Evolutionary conservation across 1,284 basidiomycete genomes (phyloP), one percentile per base, ranked within the genome.

Genomic region (Mycena sp.): DNA sequence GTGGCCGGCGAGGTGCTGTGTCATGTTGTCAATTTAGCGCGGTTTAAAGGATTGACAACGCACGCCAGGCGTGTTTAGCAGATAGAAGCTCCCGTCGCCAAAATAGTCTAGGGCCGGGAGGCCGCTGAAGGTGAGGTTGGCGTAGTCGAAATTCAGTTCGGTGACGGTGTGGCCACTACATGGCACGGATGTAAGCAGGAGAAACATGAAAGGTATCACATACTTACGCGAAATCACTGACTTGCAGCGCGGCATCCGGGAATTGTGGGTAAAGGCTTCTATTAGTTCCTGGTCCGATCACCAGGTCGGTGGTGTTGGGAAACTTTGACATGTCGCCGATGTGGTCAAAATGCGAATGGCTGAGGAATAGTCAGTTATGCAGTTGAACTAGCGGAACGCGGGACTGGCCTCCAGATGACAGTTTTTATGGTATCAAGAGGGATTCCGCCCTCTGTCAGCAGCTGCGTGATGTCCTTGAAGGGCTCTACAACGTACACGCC

Each of bases 351-450:
- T 43, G 40, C 9, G 53, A 45, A 28, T 55, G 53, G 17, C 41
- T 55, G 41, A 17, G 23, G 21, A 28, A 28, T 35, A 35, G 7
- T 35, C 32, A 35, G 14, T 14, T 14, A 9, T 14, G 14, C 14
- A 35, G 32, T 35, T 35, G 32, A 14, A 35, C 32, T 35, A 35
- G n/a, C 14, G 32, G 32, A 23, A n/a, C 10, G 55, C 9, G 37
- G 3, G 35, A 49, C 61, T 38, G 19, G 71, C 71, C 71, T 71
- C 71, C 71, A 72, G 41, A 71, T 69, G 1, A 72, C 68, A 6
- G 63, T 57, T 26, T 70, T 48, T 14, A 72, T 67, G n/a, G 41
- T 65, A 26, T 64, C 56, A 21, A 70, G 53, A 6, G 58, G 17
- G 3, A 71, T 58, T 16, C 65, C 67, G 12, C 65, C 69, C 5